Evolutionary conservation across 495 filamentous ascomycete species (phyloP), one percentile per base, ranked within the genome.

Genomic region (Penicillium atrosanguineum): DNA sequence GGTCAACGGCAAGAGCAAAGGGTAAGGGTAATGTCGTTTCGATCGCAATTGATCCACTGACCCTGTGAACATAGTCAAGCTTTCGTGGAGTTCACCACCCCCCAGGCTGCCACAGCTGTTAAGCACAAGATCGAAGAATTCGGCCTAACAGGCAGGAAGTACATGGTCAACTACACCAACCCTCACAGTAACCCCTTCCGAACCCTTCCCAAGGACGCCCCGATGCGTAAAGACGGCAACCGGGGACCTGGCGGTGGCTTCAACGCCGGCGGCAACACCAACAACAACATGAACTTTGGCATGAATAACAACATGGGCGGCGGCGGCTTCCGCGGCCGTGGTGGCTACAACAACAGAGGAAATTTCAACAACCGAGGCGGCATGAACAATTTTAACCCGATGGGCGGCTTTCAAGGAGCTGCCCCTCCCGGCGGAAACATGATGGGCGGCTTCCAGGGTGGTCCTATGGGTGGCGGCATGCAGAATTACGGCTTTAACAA

Each of bases 1-100:
- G 70, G 91, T 97, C 14, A 98, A 98, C 61, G 94, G 94, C 49
- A 98, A 98, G 70, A 94, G 89, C 68, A 97, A 97, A 74, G 91
- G 93, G 93, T 96, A 78, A 59, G 86, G 44, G 38, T 7, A 18
- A 2, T 20, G n/a, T 28, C 19, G 8, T 39, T 47, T 20, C 18
- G 11, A 11, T 37, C 18, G n/a, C 18, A 37, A 15, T 43, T 3
- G 3, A 45, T 15, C 23, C 26, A 18, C 28, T n/a, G 18, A 11
- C n/a, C 12, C 31, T 4, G 14, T 34, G n/a, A 49, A 42, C 49
- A 58, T 64, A 97, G 94, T 6, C 91, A 96, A 86, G 91, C 85
- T 0, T 98, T 91, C 62, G 73, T 97, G 38, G 87, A 95, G 64
- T 90, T 98, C 67, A 83, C 82, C 28, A 86, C 88, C 0, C 80